Evolutionary conservation across 2,329 filamentous ascomycete genomes (phyloP).

Genomic region (Mycocentrospora acerina): DNA sequence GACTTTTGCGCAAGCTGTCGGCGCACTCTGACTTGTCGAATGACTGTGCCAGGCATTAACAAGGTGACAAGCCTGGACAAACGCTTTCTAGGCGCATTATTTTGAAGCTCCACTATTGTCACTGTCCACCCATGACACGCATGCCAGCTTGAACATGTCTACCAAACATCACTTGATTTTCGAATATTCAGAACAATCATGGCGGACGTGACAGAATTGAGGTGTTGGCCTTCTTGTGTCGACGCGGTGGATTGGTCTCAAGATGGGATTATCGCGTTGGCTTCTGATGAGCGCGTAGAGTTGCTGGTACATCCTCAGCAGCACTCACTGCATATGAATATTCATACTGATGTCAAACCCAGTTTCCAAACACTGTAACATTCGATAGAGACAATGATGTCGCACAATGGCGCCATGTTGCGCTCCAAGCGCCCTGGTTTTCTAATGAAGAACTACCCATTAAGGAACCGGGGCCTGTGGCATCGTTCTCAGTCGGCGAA

Average conservation of each 20-base stretch:
- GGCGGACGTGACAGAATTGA: slow-evolving; percentile 38
- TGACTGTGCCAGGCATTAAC: too few relatives aligned
- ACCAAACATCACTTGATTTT: not conserved
- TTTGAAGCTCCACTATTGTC: too few relatives aligned
- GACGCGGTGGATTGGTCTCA: slow-evolving; percentile 61
- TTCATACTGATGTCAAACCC: slow-evolving; percentile 4
- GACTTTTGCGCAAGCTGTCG: not conserved
- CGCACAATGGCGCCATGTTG: slow-evolving; percentile 39
- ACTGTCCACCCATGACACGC: not conserved
- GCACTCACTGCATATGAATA: not conserved
- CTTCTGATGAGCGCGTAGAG: slow-evolving; percentile 57
- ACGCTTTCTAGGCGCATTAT: too few relatives aligned
- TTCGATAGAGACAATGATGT: slow-evolving; percentile 31
- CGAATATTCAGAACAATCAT: slow-evolving; percentile 14
- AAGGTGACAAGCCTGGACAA: too few relatives aligned
- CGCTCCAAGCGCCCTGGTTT: slow-evolving; percentile 55
- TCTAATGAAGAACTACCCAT: slow-evolving; percentile 50
- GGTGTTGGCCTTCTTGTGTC: slow-evolving; percentile 53
- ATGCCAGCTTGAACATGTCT: slow-evolving; percentile 1
- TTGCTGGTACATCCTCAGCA: slow-evolving; percentile 48
- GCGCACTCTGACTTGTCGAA: too few relatives aligned
- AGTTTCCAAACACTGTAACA: slow-evolving; percentile 39
- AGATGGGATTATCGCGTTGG: slow-evolving; percentile 60
- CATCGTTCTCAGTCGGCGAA: slow-evolving; percentile 58
- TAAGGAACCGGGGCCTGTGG: slow-evolving; percentile 49